Evolutionary conservation across 768 basidiomycete genomes (phyloP).

Genomic region (Boletus rex-veris): DNA sequence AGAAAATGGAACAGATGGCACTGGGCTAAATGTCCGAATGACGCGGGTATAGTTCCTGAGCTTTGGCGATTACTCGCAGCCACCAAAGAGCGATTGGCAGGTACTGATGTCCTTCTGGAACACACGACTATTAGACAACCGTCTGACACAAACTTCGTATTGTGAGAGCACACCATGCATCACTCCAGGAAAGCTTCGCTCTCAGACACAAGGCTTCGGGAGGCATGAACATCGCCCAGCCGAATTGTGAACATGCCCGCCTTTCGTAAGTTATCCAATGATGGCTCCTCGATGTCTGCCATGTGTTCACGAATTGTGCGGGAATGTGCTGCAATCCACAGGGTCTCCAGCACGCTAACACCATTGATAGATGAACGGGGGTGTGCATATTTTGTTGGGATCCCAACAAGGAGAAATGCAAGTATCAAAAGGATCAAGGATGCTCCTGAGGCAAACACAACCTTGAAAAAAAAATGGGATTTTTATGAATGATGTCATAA

Average conservation of each 20-base stretch:
- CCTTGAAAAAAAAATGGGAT: no score
- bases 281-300: background rate
- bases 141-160: background rate
- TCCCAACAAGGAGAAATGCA: background rate
- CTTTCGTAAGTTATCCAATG: background rate
- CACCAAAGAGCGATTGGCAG: no score
- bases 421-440: background rate
- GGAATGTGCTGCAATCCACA: background rate
- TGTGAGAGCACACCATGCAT: background rate
- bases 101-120: no score
- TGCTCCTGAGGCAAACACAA: background rate
- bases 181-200: background rate
- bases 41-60: no score
- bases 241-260: background rate
- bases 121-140: no score
- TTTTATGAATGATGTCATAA: no score
- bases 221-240: background rate
- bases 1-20: no score
- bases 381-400: background rate
- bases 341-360: background rate
- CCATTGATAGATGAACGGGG: background rate
- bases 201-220: background rate
- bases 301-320: background rate
- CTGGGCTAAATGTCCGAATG: no score
- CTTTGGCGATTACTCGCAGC: no score